Percentiles rank a stretch among this genome's conserved stretches.
phyloP scores from a whole-genome alignment of 1,284 basidiomycete genomes.

The Ceratobasidium theobromae region DNA sequence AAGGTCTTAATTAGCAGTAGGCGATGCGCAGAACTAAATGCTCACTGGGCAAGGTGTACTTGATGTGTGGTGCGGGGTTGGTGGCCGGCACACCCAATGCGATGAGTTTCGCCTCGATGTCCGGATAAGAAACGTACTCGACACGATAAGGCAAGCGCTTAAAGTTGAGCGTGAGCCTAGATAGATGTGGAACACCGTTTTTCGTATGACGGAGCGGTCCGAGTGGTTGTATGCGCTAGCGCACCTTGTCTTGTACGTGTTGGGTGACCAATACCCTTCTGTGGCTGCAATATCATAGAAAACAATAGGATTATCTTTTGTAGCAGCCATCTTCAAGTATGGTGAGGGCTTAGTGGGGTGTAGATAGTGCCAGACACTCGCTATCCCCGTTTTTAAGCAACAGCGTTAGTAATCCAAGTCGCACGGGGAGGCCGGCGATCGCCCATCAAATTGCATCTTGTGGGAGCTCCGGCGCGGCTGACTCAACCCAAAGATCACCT shows the following conservation, averaged over 20 bases:
- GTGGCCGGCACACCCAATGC: slow-evolving; percentile 39
- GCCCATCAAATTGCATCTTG: too few species aligned
- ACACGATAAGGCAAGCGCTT: slow-evolving; percentile 38
- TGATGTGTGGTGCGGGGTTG: slow-evolving; percentile 42
- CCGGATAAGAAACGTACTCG: slow-evolving; percentile 36
- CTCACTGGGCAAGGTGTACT: slow-evolving; percentile 31
- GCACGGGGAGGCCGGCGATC: too few species aligned
- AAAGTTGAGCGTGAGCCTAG: slow-evolving; percentile 37
- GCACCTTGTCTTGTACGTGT: slow-evolving; percentile 17
- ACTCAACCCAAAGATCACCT: too few species aligned
- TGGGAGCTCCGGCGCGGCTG: too few species aligned
- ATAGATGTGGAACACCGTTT: neutral
- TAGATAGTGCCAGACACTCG: too few species aligned
- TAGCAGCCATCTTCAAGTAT: slow-evolving; percentile 23
- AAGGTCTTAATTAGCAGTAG: neutral
- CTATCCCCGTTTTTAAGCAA: too few species aligned
- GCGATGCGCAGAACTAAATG: too few species aligned
- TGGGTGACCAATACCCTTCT: slow-evolving; percentile 15
- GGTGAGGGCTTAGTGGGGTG: too few species aligned
- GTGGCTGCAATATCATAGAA: slow-evolving; percentile 11
- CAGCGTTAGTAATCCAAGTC: too few species aligned
- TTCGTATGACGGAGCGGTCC: neutral
- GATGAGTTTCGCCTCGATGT: slow-evolving; percentile 36
- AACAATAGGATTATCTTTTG: slow-evolving; percentile 1
- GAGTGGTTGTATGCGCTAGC: neutral